Evolutionary conservation across 176 grass and related monocot species (phyloP), one percentile per base, ranked within the genome.

Genomic region (Oryza glaberrima): DNA sequence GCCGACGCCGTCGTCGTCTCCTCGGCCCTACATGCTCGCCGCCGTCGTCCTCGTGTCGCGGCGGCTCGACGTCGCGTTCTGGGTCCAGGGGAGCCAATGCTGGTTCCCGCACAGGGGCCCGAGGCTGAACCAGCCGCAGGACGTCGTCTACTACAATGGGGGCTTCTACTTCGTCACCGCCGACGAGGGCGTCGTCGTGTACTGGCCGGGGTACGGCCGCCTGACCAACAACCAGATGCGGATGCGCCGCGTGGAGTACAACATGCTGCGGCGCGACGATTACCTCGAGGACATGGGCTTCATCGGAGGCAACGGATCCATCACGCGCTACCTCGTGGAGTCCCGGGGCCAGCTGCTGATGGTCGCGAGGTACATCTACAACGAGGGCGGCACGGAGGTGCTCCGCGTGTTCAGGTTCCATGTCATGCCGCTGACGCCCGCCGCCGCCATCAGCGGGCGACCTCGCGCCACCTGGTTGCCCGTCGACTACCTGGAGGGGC

Each of bases 341-440:
- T 87, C 84, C 80, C 51, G 69, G 6, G 88, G 84, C 10, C 40
- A 35, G 34, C 58, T 90, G 75, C 80, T 78, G 61, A 86, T 86
- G 88, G 88, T 80, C 61, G 44, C 79, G 8, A 79, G 88, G 63
- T 79, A 61, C 81, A 8, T 87, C 69, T 77, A 83, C 73, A 0
- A 15, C 77, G 28, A 72, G 0, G 38, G 7, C 4, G 35, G 54
- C 69, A 90, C 84, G 45, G 12, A 28, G 74, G 5, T 36, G 63
- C 1, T 90, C 80, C 74, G 73, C 80, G 61, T 90, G 61, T 90
- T 86, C 64, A n/a, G 16, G 70, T 74, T 83, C 73, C 12, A 23
- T 14, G 5, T 48, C 75, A 46, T 3, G 44, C 10, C 3, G 38
- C 28, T 8, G 11, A 3, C 5, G 40, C 16, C 3, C 12, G 3